Evolutionary conservation across 257 asterid genomes (phyloP).

Genomic region (Eustoma russellianum): DNA sequence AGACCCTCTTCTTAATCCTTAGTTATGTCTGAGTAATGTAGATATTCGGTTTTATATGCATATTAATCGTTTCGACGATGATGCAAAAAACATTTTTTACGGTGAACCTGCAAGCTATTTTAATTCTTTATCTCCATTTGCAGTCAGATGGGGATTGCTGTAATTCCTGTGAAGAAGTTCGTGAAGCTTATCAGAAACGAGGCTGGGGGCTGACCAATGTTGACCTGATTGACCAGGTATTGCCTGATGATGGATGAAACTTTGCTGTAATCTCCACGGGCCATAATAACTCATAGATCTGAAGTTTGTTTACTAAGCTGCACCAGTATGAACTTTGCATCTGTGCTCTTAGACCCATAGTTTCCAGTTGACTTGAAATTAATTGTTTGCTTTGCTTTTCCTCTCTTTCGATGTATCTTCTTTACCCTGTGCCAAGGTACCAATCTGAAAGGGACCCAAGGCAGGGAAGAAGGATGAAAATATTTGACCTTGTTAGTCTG

Average conservation of each 20-base stretch:
- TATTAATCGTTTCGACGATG: neutral
- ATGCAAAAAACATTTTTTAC: neutral
- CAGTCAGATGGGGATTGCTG: conserved; percentile 92
- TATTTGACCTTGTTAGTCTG: too few species aligned
- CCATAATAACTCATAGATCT: too few species aligned
- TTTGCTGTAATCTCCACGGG: neutral
- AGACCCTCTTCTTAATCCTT: conserved; percentile 8
- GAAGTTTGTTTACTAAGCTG: neutral
- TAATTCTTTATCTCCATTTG: conserved; percentile 12
- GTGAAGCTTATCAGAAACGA: conserved; percentile 83
- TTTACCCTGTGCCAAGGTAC: too few species aligned
- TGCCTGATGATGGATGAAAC: neutral
- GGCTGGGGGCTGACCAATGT: conserved; percentile 90
- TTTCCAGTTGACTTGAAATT: too few species aligned
- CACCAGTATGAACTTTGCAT: neutral
- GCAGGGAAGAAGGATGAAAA: too few species aligned
- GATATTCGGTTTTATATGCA: neutral
- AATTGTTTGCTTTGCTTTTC: too few species aligned
- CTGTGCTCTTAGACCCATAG: too few species aligned
- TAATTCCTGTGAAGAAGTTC: conserved; percentile 98
- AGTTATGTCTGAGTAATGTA: neutral
- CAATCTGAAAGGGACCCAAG: too few species aligned
- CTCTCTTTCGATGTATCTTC: too few species aligned
- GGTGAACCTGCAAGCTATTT: neutral
- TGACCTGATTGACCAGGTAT: conserved; percentile 92